Percentiles rank a stretch among this genome's conserved stretches.
These are phyloP conservation scores for Euryodendron excelsum DNA, from an alignment of 148 eudicot species.

Conservation along the genomic window DNA sequence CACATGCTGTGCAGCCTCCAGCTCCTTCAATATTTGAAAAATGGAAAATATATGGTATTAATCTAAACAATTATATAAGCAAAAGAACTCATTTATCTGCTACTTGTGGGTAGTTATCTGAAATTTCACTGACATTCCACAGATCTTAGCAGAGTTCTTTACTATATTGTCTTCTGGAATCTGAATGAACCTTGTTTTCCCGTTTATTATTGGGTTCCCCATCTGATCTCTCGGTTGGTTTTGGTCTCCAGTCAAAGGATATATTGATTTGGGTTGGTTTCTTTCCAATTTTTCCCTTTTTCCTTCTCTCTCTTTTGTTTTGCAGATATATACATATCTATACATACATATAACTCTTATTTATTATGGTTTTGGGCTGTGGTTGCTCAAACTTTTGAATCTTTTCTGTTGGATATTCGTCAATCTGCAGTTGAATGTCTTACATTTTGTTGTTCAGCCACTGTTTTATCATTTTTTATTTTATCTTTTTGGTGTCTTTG, in stretches of 20 bases:
- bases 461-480: conserved; percentile 17
- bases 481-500: not conserved
- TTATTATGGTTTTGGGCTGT: not conserved
- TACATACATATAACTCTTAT: not conserved
- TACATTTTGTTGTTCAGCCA: not conserved
- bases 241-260: conserved; percentile 25
- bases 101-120: conserved; percentile 13
- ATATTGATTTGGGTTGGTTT: conserved; percentile 21
- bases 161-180: conserved; percentile 1
- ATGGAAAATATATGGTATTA: not conserved
- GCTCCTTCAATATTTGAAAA: conserved; percentile 1
- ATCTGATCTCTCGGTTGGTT: conserved; percentile 12
- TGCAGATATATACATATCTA: too few relatives aligned
- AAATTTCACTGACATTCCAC: conserved; percentile 22
- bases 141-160: conserved; percentile 19
- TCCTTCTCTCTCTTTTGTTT: not conserved
- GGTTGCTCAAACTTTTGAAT: conserved; percentile 7
- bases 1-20: conserved; percentile 11
- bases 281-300: conserved; percentile 2
- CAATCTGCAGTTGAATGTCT: conserved; percentile 4
- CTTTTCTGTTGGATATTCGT: not conserved
- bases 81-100: not conserved
- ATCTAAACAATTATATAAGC: not conserved
- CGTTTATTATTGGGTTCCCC: conserved; percentile 12
- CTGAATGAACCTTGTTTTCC: conserved; percentile 12